Base-by-base conservation (phyloP, 495 filamentous ascomycete species). In the Hypoxylon fuscum region DNA sequence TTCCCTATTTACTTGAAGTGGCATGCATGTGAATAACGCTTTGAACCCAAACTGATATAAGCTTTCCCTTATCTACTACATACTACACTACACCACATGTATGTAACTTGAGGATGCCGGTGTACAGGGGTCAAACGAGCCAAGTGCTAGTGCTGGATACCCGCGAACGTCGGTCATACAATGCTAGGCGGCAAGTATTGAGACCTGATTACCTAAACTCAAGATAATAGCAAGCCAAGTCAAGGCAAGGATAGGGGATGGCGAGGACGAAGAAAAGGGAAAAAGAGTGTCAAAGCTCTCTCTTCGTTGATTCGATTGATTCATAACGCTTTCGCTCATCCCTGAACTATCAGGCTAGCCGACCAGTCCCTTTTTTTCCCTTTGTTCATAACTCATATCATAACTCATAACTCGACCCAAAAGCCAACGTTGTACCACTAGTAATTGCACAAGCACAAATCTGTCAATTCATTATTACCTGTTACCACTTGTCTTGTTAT, bases 331-430 rank as follows among this genome's bases (percentile, higher is more conserved):
- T 60, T 59, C 62, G 62, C 62, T 66, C 57, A 66, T 66, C 63
- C 63, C 63, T 66, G 48, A 48, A 59, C 35, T n/a, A n/a, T n/a
- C 52, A 42, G 25, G 8, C 25, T 27, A 27, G n/a, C n/a, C n/a
- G n/a, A n/a, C n/a, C n/a, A n/a, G n/a, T n/a, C n/a, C n/a, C n/a
- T n/a, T 27, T 8, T 27, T 27, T 27, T 27, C 8, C 61, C 63
- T 66, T 62, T 62, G 57, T 66, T 66, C 53, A 61, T 57, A 66
- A 61, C 55, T 66, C n/a, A n/a, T n/a, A n/a, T n/a, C n/a, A n/a
- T n/a, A n/a, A n/a, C n/a, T 37, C 34, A 53, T 40, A 20, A 17
- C 15, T 17, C 3, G n/a, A 8, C n/a, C 37, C 12, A 37, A 40
- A 17, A 40, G 8, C 48, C 35, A 49, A 59, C 29, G 35, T 35